Evolutionary conservation across 495 filamentous ascomycete genomes (phyloP).

Genomic region (Talaromyces ruber): DNA sequence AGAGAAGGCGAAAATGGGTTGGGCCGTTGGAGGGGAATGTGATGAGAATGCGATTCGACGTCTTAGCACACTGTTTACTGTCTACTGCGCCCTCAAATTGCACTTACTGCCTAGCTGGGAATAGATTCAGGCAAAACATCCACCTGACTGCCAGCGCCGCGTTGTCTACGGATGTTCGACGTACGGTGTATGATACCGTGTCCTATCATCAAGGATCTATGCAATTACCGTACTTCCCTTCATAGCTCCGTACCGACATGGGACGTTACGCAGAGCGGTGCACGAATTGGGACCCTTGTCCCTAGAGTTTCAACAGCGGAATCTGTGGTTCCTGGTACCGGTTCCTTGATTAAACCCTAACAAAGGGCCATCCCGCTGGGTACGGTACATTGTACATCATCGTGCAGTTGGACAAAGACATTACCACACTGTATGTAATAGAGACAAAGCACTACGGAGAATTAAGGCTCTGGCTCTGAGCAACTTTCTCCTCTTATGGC

Average conservation of each 20-base stretch:
- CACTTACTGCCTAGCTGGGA: not conserved
- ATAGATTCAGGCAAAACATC: not conserved
- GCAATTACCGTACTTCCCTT: not conserved
- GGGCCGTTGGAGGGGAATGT: too few relatives aligned
- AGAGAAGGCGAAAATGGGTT: too few relatives aligned
- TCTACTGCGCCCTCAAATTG: not conserved
- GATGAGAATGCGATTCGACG: not conserved
- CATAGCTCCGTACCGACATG: not conserved
- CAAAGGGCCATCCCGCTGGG: not conserved
- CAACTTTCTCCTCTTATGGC: not conserved
- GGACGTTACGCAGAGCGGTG: not conserved
- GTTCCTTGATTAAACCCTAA: not conserved
- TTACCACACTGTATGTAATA: not conserved
- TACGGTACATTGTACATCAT: not conserved
- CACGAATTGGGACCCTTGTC: not conserved
- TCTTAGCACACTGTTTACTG: not conserved
- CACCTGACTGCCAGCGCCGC: not conserved
- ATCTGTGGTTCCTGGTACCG: not conserved
- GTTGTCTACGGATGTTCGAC: not conserved
- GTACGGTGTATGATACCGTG: not conserved
- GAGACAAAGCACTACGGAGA: not conserved
- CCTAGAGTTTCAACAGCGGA: not conserved
- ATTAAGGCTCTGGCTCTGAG: not conserved
- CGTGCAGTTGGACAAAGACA: not conserved
- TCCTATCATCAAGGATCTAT: not conserved